Percentiles rank a stretch among this genome's conserved stretches.
These are phyloP conservation scores for Saccharomycopsis microspora DNA, from an alignment of 805 yeast genomes.

Conservation along the genomic window DNA sequence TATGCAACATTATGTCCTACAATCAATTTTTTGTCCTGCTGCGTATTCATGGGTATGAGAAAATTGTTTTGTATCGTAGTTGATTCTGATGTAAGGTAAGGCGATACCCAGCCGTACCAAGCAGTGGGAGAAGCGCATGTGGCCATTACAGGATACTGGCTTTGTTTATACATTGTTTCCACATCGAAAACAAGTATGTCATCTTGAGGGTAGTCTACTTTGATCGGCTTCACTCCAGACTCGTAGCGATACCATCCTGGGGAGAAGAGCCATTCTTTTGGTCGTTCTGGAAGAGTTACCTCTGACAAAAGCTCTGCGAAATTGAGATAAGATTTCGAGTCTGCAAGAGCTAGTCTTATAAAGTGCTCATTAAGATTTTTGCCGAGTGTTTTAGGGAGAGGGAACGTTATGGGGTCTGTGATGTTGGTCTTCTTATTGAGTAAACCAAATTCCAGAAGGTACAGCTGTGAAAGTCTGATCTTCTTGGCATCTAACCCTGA, in stretches of 20 bases:
- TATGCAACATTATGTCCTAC: conserved; percentile 88
- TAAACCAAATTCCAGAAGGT: conserved; percentile 51
- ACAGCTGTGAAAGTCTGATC: conserved; percentile 44
- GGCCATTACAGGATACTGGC: conserved; percentile 71
- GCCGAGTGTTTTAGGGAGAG: conserved; percentile 70
- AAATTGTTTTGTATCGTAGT: conserved; percentile 34
- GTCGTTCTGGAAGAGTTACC: conserved; percentile 29
- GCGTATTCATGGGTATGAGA: conserved; percentile 63
- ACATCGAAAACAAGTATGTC: conserved; percentile 76
- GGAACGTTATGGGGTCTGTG: conserved; percentile 44
- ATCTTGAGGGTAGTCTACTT: conserved; percentile 62
- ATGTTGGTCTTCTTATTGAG: conserved; percentile 63
- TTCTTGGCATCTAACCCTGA: conserved; percentile 23
- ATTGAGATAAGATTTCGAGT: conserved; percentile 48
- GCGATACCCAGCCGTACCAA: conserved; percentile 95
- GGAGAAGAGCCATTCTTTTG: conserved; percentile 41
- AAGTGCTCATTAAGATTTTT: conserved; percentile 75
- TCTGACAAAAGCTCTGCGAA: conserved; percentile 35
- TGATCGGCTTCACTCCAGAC: conserved; percentile 30
- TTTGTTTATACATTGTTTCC: conserved; percentile 69
- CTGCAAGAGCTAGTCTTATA: conserved; percentile 47
- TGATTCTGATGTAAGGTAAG: conserved; percentile 33
- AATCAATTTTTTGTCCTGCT: conserved; percentile 36
- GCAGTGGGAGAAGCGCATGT: conserved; percentile 66
- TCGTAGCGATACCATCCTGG: conserved; percentile 81